Evolutionary conservation across 371 early-diverging fungal species (phyloP), one percentile per base, ranked within the genome.

Genomic region (Mortierella sp.): DNA sequence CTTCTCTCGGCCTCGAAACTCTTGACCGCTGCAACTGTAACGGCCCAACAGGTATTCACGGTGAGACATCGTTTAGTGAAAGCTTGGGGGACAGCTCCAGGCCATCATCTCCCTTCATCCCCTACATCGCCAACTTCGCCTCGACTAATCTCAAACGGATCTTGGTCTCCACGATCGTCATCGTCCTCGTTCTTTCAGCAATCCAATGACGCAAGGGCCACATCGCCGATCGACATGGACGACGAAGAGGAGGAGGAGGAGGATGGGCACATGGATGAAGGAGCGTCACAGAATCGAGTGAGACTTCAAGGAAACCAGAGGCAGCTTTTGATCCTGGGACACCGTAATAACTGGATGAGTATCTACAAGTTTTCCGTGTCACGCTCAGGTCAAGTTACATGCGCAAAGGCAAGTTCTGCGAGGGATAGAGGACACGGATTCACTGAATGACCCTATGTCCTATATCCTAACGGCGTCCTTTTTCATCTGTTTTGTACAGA

Each of bases 31-130:
- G 63, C 47, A n/a, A 70, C 67, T 24, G 78, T 76, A 26, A 70
- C 70, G 31, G 58, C 78, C 41, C 70, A 76, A 62, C 70, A 76
- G 59, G 78, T 67, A 65, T 58, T 70, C 58, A 76, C 57, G 78
- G 78, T 76, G 78, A 76, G 78, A 58, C 78, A 76, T 76, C 78
- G 78, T 76, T 70, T 76, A 66, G 71, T 76, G 61, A 76, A 70
- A 62, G 57, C 65, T 19, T 76, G 78, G 78, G 70, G 78, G 58
- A 68, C 47, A 53, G 47, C 54, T 48, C 67, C 58, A 1, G 39
- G 56, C 14, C 41, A 23, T 46, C 50, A 23, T 52, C 14, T 19
- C n/a, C 43, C 52, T 38, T 30, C 61, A 31, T 30, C 53, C 28
- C 50, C 28, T 19, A 45, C 62, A 54, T 47, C 54, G 18, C 43